Conservation (phyloP, 345 rosid species). For the Camelina laxa region DNA sequence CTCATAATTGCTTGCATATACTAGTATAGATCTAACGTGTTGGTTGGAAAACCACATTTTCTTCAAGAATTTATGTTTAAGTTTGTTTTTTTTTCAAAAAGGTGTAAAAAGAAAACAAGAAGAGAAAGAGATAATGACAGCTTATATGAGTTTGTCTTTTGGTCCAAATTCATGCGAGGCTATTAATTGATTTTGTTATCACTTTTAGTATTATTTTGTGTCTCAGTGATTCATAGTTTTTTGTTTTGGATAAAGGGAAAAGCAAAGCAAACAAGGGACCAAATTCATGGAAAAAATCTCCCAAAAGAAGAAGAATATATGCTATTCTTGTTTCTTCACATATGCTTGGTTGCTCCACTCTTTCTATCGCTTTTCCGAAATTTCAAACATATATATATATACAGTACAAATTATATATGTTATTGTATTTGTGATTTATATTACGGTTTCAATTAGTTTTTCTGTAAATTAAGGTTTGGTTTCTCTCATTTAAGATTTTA, state of each 20-base stretch:
- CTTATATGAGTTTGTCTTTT: constrained; percentile 43
- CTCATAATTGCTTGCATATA: constrained; percentile 21
- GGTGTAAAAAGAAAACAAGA: neutral
- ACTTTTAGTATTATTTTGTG: constrained; percentile 31
- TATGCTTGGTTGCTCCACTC: constrained; percentile 17
- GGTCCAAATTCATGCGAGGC: constrained; percentile 34
- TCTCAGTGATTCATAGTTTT: constrained; percentile 17
- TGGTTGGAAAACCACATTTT: constrained; percentile 33
- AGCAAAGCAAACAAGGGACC: constrained; percentile 37
- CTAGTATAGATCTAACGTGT: constrained; percentile 19
- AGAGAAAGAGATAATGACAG: constrained; percentile 29
- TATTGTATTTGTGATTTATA: no score
- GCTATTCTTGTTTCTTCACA: constrained; percentile 25
- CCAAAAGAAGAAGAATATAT: constrained; percentile 30
- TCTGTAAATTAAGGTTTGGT: no score
- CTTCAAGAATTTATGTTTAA: constrained; percentile 20
- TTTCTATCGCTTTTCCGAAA: neutral
- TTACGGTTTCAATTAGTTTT: no score
- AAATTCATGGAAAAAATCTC: constrained; percentile 27
- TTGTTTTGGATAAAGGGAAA: constrained; percentile 27
- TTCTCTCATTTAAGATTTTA: no score
- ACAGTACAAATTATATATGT: no score
- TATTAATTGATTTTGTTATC: constrained; percentile 24
- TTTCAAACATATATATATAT: neutral
- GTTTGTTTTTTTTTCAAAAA: neutral